Base-by-base conservation (phyloP, 2,329 filamentous ascomycete species). In the Coniochaeta ligniaria region DNA sequence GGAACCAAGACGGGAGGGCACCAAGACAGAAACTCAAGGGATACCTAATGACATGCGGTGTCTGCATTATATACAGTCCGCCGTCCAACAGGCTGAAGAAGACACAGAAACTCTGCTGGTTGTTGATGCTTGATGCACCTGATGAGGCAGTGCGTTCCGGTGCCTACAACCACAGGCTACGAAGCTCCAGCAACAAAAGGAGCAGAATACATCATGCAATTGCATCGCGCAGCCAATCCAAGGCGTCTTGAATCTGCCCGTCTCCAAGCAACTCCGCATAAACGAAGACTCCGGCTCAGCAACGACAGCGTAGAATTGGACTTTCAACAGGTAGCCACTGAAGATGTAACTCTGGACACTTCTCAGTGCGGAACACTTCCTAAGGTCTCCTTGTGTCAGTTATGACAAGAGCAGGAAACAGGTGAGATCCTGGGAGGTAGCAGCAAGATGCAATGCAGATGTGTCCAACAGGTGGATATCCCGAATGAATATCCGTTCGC, bases 101-200 rank as follows among this genome's bases (percentile, higher is more conserved):
- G 17, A 17, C 38, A 11, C 38, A 41, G 16, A 20, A 41, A n/a
- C 16, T 9, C 35, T 9, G 35, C 35, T 9, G 35, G 3, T 12
- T 36, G 12, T n/a, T 20, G 17, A n/a, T 41, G 38, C 33, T 57
- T 57, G 26, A 26, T 59, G 61, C 54, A 60, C 31, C 17, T 59
- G 50, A 17, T 41, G 47, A 61, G 61, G 58, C 62, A 47, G 60
- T 33, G 35, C 35, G 55, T 60, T 65, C 58, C 61, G 54, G 43
- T 61, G 64, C 57, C 62, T 64, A 65, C 62, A 62, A 59, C 57
- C 62, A 65, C 60, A 59, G 50, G 47, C 62, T 20, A 41, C 38
- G 38, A 41, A 41, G 38, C n/a, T 41, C n/a, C 17, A n/a, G 38
- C 38, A 16, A 41, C 4, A 16, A 16, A 41, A n/a, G 17, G 38